Evolutionary conservation across 352 stramenopile species (phyloP).

Genomic region (Hyaloperonospora brassicae): DNA sequence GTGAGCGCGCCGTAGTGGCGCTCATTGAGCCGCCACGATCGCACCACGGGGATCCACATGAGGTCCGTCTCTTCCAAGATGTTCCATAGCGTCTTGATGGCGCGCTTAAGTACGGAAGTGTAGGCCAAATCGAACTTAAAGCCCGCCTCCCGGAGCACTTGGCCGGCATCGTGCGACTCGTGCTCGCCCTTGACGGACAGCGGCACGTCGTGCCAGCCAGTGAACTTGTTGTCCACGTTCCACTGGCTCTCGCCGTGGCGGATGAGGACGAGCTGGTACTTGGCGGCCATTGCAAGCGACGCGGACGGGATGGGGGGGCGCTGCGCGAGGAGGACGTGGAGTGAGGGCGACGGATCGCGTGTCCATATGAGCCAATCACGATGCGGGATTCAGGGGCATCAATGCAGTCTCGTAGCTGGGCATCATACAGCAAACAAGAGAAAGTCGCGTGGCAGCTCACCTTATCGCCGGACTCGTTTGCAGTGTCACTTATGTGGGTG

Average conservation of each 20-base stretch:
- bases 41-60: slow-evolving; percentile 95
- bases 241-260: slow-evolving; percentile 95
- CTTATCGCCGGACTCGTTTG: too few species aligned
- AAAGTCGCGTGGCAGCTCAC: too few species aligned
- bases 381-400: too few species aligned
- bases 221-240: slow-evolving; percentile 99
- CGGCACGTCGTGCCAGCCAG: slow-evolving; percentile 96
- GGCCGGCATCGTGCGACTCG: slow-evolving; percentile 92
- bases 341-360: background rate
- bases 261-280: slow-evolving; percentile 86
- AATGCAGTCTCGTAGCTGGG: too few species aligned
- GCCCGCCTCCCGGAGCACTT: slow-evolving; percentile 88
- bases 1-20: slow-evolving; percentile 97
- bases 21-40: slow-evolving; percentile 96
- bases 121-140: slow-evolving; percentile 94
- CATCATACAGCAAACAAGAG: too few species aligned
- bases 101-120: slow-evolving; percentile 95
- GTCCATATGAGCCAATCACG: too few species aligned
- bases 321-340: background rate
- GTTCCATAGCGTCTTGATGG: slow-evolving; percentile 96
- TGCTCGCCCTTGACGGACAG: slow-evolving; percentile 82
- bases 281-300: slow-evolving; percentile 32
- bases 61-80: slow-evolving; percentile 94
- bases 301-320: too few species aligned
- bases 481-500: too few species aligned